phyloP scores from a whole-genome alignment of 106 monocot species.

The Acorus calamus region DNA sequence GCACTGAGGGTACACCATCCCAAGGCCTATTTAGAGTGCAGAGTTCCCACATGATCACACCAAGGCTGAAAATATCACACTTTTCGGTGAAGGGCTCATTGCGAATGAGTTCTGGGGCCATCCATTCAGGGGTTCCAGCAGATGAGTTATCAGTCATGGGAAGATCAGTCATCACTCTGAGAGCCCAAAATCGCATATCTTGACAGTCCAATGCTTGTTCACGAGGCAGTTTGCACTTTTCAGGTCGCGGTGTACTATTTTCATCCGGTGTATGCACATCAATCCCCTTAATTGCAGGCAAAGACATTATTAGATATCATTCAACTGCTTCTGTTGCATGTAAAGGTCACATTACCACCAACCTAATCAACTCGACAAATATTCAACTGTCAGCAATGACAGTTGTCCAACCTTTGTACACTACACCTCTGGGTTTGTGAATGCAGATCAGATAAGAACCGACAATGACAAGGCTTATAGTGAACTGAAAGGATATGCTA shows the following conservation, averaged over 20 bases:
- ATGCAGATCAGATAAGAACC: too few species aligned
- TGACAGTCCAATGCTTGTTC: constrained; percentile 86
- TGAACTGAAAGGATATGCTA: too few species aligned
- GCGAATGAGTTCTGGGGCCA: constrained; percentile 96
- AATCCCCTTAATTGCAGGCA: constrained; percentile 44
- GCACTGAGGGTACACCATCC: constrained; percentile 83
- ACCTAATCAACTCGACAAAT: too few species aligned
- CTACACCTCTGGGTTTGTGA: too few species aligned
- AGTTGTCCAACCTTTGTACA: too few species aligned
- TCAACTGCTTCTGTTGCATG: too few species aligned
- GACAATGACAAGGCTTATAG: too few species aligned
- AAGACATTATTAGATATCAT: background rate
- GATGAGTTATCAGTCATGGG: constrained; percentile 75
- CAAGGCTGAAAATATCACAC: constrained; percentile 95
- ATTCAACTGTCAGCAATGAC: too few species aligned
- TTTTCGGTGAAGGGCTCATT: constrained; percentile 86
- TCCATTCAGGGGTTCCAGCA: constrained; percentile 98
- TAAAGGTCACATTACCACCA: too few species aligned
- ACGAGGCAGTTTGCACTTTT: constrained; percentile 98
- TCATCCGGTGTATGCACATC: constrained; percentile 99
- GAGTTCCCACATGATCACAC: constrained; percentile 98
- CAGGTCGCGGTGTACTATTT: constrained; percentile 91
- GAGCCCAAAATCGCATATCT: constrained; percentile 98
- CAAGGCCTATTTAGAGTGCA: constrained; percentile 83
- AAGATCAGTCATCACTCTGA: constrained; percentile 53